Evolutionary conservation across 2,329 filamentous ascomycete species (phyloP), one percentile per base, ranked within the genome.

Genomic region (Catunica adiposa): DNA sequence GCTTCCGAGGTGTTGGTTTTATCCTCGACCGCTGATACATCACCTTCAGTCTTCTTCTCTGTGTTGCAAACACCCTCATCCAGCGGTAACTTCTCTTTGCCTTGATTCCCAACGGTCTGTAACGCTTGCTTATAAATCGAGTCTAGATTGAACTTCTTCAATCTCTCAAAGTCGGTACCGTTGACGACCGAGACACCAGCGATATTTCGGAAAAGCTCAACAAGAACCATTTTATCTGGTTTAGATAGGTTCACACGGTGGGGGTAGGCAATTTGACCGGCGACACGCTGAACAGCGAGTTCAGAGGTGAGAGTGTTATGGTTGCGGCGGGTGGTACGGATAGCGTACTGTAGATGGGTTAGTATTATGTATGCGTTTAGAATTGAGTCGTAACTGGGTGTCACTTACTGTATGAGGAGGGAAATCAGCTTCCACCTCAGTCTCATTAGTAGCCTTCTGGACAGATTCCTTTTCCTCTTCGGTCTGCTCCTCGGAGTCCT

Each of bases 111-210:
- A 34, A 11, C 29, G 5, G 5, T 34, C 11, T 34, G 5, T 11
- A 34, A 34, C 29, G 40, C 59, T 58, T 62, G 60, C 56, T 72
- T 71, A 64, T 84, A 86, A 23, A 90, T 75, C 66, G 88, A 85
- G 56, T 83, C 79, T 40, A 94, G 68, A 66, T 92, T 92, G 69
- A 82, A 90, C 61, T 80, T 78, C 69, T 86, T 89, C 59, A 89
- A 72, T 50, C 73, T 71, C 52, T 88, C 83, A 74, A 83, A 92
- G 63, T 86, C 79, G 46, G 63, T 65, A 14, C 78, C 74, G 59
- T 81, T 79, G 3, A 92, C 83, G 34, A 92, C 85, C 60, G 84
- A 87, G 72, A 92, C 82, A 22, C 86, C 85, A 63, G 83, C 84
- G 42, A 86, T 75, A 56, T 80, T 82, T 29, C 53, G 23, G 66